Percentiles rank a stretch among this genome's conserved stretches.
These are phyloP conservation scores for Canna indica DNA, from an alignment of 176 grass and related monocot genomes.

Conservation along the genomic window DNA sequence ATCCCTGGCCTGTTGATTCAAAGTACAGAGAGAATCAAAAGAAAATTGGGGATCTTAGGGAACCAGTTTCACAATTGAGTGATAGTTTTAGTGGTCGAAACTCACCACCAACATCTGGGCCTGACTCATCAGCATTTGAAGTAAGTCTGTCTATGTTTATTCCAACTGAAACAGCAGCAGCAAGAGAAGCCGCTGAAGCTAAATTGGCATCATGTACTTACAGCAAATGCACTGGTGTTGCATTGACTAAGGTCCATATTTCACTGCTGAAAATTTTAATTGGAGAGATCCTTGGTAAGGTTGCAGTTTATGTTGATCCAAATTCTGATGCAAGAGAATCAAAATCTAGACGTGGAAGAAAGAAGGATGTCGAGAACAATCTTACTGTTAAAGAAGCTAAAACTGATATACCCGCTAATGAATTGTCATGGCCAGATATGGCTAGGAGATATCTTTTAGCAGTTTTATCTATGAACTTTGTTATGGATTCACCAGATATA, in stretches of 20 bases:
- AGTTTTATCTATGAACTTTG: slow-evolving; percentile 49
- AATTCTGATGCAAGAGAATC: slow-evolving; percentile 78
- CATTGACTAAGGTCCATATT: slow-evolving; percentile 58
- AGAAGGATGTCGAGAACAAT: slow-evolving; percentile 59
- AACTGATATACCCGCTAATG: slow-evolving; percentile 69
- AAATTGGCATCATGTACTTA: slow-evolving; percentile 53
- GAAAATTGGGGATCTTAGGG: slow-evolving; percentile 27
- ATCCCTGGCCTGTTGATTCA: slow-evolving; percentile 67
- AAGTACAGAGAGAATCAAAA: slow-evolving; percentile 34
- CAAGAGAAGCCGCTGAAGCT: slow-evolving; percentile 52
- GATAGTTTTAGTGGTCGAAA: slow-evolving; percentile 36
- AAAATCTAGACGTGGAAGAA: slow-evolving; percentile 79
- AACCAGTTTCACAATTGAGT: slow-evolving; percentile 36
- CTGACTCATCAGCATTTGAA: slow-evolving; percentile 37
- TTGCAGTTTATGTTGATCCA: slow-evolving; percentile 79
- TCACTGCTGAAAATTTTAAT: slow-evolving; percentile 78
- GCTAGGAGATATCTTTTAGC: slow-evolving; percentile 84
- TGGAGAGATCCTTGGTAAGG: slow-evolving; percentile 56
- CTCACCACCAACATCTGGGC: slow-evolving; percentile 46
- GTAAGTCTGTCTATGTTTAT: slow-evolving; percentile 41
- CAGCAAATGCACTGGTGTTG: slow-evolving; percentile 65
- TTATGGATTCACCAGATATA: slow-evolving; percentile 78
- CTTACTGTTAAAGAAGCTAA: slow-evolving; percentile 56
- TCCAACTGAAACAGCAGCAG: slow-evolving; percentile 59
- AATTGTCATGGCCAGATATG: slow-evolving; percentile 90